Evolutionary conservation across 495 filamentous ascomycete species (phyloP).

Genomic region (Annulohypoxylon moriforme): DNA sequence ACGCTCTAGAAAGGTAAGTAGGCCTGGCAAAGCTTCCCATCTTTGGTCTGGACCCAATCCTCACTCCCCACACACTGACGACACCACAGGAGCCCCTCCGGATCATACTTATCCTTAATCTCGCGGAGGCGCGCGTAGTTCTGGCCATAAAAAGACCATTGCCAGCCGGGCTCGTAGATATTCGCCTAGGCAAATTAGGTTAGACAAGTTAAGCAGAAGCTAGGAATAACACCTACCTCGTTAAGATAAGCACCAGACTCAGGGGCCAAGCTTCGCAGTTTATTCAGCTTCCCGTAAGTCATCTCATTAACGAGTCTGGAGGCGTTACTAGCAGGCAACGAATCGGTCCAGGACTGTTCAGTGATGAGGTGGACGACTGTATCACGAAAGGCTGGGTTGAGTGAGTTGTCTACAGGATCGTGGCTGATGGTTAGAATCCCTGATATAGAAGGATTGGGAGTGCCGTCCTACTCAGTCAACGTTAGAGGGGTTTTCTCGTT

Average conservation of each 20-base stretch:
- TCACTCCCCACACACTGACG: constrained; percentile 14
- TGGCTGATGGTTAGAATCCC: constrained; percentile 15
- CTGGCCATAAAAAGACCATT: constrained; percentile 12
- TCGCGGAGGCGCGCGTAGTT: constrained; percentile 9
- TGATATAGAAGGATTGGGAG: constrained; percentile 4
- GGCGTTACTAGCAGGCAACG: not conserved
- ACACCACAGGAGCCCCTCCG: constrained; percentile 9
- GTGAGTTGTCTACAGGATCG: constrained; percentile 8
- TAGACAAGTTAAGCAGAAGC: not conserved
- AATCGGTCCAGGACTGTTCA: not conserved
- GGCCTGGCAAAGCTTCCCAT: not conserved
- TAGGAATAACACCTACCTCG: not conserved
- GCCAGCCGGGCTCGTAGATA: constrained; percentile 16
- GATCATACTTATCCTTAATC: constrained; percentile 23
- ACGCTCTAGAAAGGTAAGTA: too few relatives aligned
- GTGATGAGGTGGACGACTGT: constrained; percentile 1
- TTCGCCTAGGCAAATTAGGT: constrained; percentile 8
- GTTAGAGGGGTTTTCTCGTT: not conserved
- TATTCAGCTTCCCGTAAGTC: constrained; percentile 18
- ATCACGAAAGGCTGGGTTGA: constrained; percentile 12
- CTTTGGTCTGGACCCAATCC: not conserved
- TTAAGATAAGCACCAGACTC: constrained; percentile 15
- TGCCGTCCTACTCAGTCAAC: not conserved
- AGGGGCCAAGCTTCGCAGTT: not conserved
- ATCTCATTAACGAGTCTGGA: not conserved